Conservation (phyloP, 805 yeast genomes). For the Ascoidea rubescens region DNA sequence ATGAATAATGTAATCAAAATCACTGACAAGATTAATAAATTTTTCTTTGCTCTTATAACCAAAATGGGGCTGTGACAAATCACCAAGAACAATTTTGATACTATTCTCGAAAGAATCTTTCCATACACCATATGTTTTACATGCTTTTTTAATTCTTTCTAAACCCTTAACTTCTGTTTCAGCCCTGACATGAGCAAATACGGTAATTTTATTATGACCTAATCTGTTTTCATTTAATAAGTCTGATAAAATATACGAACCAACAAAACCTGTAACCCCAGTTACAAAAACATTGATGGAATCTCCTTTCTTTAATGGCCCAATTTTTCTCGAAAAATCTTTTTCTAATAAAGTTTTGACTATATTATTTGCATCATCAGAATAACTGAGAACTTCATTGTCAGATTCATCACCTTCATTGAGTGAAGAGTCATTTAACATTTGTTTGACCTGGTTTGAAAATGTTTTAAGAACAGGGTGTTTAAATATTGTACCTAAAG, state of each 20-base stretch:
- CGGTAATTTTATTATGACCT: slow-evolving; percentile 27
- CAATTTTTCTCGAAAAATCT: slow-evolving; percentile 29
- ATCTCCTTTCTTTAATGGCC: slow-evolving; percentile 21
- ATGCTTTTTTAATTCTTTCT: slow-evolving; percentile 62
- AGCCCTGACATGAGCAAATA: slow-evolving; percentile 90
- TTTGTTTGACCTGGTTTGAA: slow-evolving; percentile 54
- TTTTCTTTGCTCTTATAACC: slow-evolving; percentile 30
- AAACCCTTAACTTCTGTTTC: slow-evolving; percentile 50
- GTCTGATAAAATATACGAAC: slow-evolving; percentile 76
- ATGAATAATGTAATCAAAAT: slow-evolving; percentile 76
- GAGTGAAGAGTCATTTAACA: slow-evolving; percentile 35
- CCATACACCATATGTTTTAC: slow-evolving; percentile 77
- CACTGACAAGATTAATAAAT: slow-evolving; percentile 26
- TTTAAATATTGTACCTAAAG: slow-evolving; percentile 81
- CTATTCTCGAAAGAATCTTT: slow-evolving; percentile 29
- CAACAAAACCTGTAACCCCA: slow-evolving; percentile 94
- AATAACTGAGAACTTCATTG: slow-evolving; percentile 32
- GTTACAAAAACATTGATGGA: slow-evolving; percentile 66
- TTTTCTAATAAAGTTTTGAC: slow-evolving; percentile 24
- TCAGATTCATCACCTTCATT: slow-evolving; percentile 22
- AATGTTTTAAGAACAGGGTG: slow-evolving; percentile 75
- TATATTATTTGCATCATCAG: slow-evolving; percentile 56
- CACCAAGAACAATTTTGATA: slow-evolving; percentile 71
- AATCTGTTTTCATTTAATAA: slow-evolving; percentile 41
- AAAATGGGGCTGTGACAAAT: slow-evolving; percentile 56